Conservation (phyloP, 441 rosid species). For the Dalechampia spathulata region DNA sequence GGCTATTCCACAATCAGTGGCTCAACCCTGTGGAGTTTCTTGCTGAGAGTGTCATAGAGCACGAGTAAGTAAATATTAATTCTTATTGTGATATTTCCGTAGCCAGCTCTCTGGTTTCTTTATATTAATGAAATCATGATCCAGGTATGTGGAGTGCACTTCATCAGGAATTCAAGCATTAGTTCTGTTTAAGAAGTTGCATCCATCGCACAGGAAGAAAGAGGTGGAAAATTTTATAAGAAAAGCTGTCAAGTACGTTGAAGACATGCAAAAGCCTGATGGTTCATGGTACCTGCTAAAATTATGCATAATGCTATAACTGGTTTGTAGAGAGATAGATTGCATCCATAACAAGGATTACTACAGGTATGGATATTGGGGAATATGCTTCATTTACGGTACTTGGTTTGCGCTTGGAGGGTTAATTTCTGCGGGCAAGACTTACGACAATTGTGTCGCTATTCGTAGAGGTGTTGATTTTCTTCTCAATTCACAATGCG, state of each 20-base stretch:
- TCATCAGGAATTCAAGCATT: slow-evolving; percentile 41
- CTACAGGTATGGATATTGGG: no score
- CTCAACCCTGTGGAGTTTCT: slow-evolving; percentile 46
- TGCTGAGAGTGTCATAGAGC: slow-evolving; percentile 38
- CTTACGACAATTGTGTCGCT: no score
- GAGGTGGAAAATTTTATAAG: slow-evolving; percentile 33
- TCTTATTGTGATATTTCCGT: no score
- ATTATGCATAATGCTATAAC: no score
- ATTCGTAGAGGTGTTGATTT: no score
- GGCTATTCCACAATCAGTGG: no score
- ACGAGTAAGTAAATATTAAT: slow-evolving; percentile 34
- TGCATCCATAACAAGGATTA: no score
- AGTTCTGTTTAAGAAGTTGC: slow-evolving; percentile 28
- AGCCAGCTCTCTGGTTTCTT: background rate
- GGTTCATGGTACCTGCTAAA: slow-evolving; percentile 65
- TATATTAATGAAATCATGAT: background rate
- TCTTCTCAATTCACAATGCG: no score
- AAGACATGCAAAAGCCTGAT: slow-evolving; percentile 35
- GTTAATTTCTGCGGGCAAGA: no score
- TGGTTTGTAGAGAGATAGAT: no score
- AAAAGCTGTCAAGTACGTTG: slow-evolving; percentile 28
- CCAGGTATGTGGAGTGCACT: slow-evolving; percentile 39
- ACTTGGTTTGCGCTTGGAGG: no score
- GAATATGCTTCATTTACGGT: no score
- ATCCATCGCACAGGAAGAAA: slow-evolving; percentile 30